Evolutionary conservation across 176 grass and related monocot genomes (phyloP).

Genomic region (Phragmites australis): DNA sequence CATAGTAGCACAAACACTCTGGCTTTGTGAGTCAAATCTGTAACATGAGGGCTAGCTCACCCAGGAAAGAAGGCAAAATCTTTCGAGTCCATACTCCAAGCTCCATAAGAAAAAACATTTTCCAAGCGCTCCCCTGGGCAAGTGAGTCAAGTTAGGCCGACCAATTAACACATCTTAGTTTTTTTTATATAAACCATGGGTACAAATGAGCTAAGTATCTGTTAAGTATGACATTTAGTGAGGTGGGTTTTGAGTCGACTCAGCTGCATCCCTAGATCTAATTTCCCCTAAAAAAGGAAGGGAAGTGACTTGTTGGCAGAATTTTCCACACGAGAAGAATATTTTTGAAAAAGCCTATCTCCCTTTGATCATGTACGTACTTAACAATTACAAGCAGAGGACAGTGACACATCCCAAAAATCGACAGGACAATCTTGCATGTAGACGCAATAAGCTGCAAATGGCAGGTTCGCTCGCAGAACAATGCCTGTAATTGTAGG

Average conservation of each 20-base stretch:
- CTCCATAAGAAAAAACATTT: not conserved
- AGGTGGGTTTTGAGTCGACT: too few relatives aligned
- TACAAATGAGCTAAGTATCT: too few relatives aligned
- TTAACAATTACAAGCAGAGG: slow-evolving; percentile 26
- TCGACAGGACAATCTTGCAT: slow-evolving; percentile 21
- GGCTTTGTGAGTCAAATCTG: too few relatives aligned
- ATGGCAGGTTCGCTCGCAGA: slow-evolving; percentile 28
- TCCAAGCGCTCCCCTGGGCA: not conserved
- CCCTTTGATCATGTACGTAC: not conserved
- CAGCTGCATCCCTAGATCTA: too few relatives aligned
- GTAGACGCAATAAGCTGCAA: slow-evolving; percentile 38
- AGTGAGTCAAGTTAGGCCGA: too few relatives aligned
- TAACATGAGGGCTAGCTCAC: not conserved
- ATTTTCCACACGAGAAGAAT: slow-evolving; percentile 27
- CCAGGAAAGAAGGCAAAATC: not conserved
- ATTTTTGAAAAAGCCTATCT: slow-evolving; percentile 24
- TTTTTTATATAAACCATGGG: too few relatives aligned
- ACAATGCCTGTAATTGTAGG: slow-evolving; percentile 29
- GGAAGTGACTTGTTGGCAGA: not conserved
- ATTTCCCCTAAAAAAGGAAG: not conserved
- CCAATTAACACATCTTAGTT: too few relatives aligned
- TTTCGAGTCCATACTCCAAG: not conserved
- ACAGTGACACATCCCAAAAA: slow-evolving; percentile 6
- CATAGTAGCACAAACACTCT: not conserved
- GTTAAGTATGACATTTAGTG: too few relatives aligned